These are phyloP conservation scores for Kazachstania kunashirensis DNA, from an alignment of 805 yeast species.

Conservation along the genomic window DNA sequence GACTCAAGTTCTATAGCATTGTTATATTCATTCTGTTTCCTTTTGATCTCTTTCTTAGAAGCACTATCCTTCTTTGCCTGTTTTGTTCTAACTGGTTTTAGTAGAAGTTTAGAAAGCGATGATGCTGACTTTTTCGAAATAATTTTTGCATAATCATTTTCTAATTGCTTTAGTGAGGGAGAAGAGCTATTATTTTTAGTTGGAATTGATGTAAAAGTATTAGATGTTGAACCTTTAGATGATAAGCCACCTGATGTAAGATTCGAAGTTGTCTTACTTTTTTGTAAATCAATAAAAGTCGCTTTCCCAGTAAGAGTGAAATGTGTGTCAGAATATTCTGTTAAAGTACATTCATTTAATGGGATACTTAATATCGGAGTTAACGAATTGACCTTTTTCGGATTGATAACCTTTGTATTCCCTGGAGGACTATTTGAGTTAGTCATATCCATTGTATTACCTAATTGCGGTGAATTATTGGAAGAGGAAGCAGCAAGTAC, in stretches of 20 bases:
- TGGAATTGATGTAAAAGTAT: background rate
- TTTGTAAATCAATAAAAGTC: constrained; percentile 13
- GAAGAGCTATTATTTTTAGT: background rate
- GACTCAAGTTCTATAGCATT: constrained; percentile 3
- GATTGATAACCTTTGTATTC: too few species aligned
- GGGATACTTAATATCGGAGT: constrained; percentile 35
- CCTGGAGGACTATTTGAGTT: too few species aligned
- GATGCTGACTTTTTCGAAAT: constrained; percentile 5
- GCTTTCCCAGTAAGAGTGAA: constrained; percentile 33
- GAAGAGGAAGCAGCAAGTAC: background rate
- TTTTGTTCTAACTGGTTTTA: constrained; percentile 6
- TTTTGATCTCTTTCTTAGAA: constrained; percentile 4
- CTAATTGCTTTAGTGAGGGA: background rate
- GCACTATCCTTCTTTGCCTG: constrained; percentile 6
- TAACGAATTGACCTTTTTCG: constrained; percentile 18
- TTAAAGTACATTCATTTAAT: constrained; percentile 29
- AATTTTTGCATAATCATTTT: constrained; percentile 3
- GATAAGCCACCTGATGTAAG: background rate
- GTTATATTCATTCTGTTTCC: constrained; percentile 4
- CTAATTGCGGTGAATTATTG: background rate
- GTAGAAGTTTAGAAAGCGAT: constrained; percentile 8
- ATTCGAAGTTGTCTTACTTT: constrained; percentile 8
- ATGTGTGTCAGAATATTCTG: constrained; percentile 31
- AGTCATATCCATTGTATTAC: constrained; percentile 1
- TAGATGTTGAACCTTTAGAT: background rate